phyloP scores from a whole-genome alignment of 495 filamentous ascomycete genomes.

The Recurvomyces mirabilis region DNA sequence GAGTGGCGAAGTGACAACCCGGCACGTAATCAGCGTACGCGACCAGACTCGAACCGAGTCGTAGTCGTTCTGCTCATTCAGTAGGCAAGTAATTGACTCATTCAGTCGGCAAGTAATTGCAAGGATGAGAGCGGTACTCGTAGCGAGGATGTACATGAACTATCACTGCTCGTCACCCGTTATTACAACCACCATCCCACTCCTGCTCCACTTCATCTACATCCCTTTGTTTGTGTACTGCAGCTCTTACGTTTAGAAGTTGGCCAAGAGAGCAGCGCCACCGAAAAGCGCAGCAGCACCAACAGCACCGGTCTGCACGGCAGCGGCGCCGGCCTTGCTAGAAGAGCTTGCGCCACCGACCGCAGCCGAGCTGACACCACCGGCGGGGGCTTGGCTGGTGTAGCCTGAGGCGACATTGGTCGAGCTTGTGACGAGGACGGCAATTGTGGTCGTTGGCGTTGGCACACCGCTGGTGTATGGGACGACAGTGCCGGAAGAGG shows the following conservation, averaged over 20 bases:
- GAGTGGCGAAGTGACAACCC: no score
- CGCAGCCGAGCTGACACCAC: not conserved
- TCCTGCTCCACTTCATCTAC: not conserved
- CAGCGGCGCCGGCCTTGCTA: conserved; percentile 5
- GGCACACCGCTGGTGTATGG: conserved; percentile 30
- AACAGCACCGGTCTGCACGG: conserved; percentile 28
- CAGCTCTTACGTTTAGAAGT: conserved; percentile 13
- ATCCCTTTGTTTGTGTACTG: no score
- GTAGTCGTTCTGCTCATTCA: no score
- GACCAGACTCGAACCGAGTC: no score
- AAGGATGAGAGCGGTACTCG: no score
- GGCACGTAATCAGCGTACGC: no score
- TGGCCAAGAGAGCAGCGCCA: conserved; percentile 28
- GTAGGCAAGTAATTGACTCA: no score
- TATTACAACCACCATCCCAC: not conserved
- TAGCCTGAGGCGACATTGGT: conserved; percentile 7
- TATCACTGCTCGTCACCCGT: no score
- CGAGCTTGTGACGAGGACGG: conserved; percentile 1
- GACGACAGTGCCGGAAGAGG: conserved; percentile 27
- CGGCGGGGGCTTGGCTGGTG: not conserved
- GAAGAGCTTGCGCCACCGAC: conserved; percentile 1
- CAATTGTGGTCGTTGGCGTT: conserved; percentile 21
- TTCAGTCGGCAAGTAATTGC: no score
- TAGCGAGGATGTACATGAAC: no score
- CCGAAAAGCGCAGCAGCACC: conserved; percentile 35